Evolutionary conservation across 352 stramenopile species (phyloP).

Genomic region (Globisporangium lucens): DNA sequence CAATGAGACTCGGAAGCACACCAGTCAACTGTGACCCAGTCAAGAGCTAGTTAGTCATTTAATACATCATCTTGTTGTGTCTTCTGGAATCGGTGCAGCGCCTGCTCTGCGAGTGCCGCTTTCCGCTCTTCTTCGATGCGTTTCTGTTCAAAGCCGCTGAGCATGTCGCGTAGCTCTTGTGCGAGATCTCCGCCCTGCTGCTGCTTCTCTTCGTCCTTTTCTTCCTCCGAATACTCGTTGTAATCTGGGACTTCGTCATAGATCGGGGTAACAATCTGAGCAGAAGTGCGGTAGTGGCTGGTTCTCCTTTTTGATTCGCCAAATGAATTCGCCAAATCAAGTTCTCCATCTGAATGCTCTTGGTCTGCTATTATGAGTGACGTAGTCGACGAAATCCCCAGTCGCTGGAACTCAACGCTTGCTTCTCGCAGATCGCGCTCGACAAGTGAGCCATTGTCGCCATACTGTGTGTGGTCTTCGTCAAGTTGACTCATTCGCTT

Average conservation of each 20-base stretch:
- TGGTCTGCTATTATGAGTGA: not conserved
- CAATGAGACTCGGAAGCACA: not conserved
- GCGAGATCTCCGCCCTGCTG: constrained; percentile 40
- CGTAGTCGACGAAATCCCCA: not conserved
- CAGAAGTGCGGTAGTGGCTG: not conserved
- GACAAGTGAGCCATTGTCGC: not conserved
- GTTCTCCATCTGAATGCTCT: not conserved
- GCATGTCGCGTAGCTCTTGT: constrained; percentile 57
- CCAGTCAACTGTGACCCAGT: not conserved
- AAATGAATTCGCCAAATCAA: constrained; percentile 10
- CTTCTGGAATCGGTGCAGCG: constrained; percentile 51
- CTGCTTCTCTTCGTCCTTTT: constrained; percentile 36
- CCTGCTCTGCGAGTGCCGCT: constrained; percentile 39
- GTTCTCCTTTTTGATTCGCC: not conserved
- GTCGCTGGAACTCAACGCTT: constrained; percentile 2
- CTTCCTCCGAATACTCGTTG: constrained; percentile 16
- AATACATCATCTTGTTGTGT: constrained; percentile 27
- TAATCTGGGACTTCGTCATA: constrained; percentile 6
- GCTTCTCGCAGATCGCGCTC: constrained; percentile 2
- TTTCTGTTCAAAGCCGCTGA: constrained; percentile 50
- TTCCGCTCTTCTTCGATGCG: constrained; percentile 68
- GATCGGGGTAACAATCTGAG: not conserved
- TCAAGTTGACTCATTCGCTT: constrained; percentile 11
- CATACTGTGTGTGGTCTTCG: not conserved
- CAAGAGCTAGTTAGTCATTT: not conserved